Evolutionary conservation across 371 early-diverging fungal genomes (phyloP).

Genomic region (Amoeboradix gromovi): DNA sequence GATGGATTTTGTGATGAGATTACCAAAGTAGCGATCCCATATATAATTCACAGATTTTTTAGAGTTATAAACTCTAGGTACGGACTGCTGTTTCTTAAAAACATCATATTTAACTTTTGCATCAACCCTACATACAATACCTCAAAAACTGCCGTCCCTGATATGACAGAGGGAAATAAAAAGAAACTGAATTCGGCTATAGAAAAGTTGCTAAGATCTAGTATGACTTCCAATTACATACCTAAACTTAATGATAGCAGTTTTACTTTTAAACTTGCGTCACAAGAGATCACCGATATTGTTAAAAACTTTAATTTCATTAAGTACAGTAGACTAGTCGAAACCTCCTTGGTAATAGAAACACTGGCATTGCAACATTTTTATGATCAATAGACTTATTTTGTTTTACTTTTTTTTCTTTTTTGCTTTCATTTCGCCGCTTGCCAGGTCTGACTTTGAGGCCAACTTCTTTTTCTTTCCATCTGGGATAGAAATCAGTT

Average conservation of each 20-base stretch:
- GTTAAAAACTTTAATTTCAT: not conserved
- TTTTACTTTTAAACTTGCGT: not conserved
- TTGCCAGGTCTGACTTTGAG: slow-evolving; percentile 31
- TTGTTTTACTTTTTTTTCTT: slow-evolving; percentile 14
- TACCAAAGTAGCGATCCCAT: not conserved
- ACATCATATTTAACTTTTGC: not conserved
- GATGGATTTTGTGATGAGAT: not conserved
- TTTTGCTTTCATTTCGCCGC: not conserved
- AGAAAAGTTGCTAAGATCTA: not conserved
- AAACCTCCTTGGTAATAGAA: not conserved
- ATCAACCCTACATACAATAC: not conserved
- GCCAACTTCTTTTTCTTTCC: slow-evolving; percentile 48
- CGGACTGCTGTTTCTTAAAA: not conserved
- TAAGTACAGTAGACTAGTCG: not conserved
- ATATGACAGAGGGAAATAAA: not conserved
- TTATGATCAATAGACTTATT: no score
- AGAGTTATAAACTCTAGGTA: not conserved
- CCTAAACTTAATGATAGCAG: not conserved
- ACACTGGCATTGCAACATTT: not conserved
- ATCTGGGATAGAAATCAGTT: slow-evolving; percentile 67
- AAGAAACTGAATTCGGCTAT: not conserved
- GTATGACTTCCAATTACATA: not conserved
- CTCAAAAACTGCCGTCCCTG: not conserved
- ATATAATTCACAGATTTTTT: not conserved
- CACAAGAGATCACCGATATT: not conserved